phyloP scores from a whole-genome alignment of 345 rosid species.

The Bruguiera gymnorhiza region DNA sequence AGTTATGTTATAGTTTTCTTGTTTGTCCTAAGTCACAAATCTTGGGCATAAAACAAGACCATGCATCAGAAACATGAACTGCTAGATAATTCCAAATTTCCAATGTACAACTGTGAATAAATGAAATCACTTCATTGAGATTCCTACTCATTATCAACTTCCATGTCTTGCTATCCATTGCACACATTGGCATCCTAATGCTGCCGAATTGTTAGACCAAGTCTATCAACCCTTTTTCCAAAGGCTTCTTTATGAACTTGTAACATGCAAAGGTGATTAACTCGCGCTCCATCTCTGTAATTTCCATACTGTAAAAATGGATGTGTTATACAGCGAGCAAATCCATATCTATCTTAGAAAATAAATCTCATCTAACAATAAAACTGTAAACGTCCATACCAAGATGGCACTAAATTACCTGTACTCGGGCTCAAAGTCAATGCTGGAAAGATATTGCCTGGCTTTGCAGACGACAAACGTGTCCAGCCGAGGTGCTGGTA shows the following conservation, averaged over 20 bases:
- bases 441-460: conserved; percentile 43
- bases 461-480: conserved; percentile 70
- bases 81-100: no score
- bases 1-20: no score
- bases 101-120: no score
- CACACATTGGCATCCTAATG: no score
- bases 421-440: conserved; percentile 34
- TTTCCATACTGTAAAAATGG: conserved; percentile 21
- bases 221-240: conserved; percentile 29
- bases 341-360: neutral
- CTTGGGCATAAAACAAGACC: no score
- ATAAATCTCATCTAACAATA: no score
- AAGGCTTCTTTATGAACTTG: conserved; percentile 37
- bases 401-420: conserved; percentile 16
- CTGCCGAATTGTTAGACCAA: conserved; percentile 10
- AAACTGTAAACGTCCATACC: no score
- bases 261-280: conserved; percentile 27
- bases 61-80: no score
- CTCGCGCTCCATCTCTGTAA: conserved; percentile 34
- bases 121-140: no score
- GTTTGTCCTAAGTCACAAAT: no score
- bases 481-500: conserved; percentile 61
- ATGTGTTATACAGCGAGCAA: neutral
- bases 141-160: no score
- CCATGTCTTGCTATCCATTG: no score